Base-by-base conservation (phyloP, 345 rosid genomes). In the Erysimum cheiranthoides region DNA sequence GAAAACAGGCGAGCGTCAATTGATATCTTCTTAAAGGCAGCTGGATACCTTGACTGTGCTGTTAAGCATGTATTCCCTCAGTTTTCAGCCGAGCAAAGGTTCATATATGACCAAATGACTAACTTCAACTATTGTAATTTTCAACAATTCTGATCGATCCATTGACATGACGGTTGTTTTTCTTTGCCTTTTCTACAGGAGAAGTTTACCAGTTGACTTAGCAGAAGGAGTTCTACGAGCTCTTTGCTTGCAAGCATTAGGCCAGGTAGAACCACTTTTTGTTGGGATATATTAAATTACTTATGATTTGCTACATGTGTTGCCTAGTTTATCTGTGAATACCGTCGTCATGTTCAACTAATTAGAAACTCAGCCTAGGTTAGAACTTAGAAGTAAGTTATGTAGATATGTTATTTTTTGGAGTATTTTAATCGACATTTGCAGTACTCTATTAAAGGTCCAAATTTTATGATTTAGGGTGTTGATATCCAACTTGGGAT, bases 401-500 rank as follows among this genome's bases (percentile, higher is more conserved):
- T 47, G 32, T 27, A 27, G 66, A 27, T 34, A 42, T 12, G 6
- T 74, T 17, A 27, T 12, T 12, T 39, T 59, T 25, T n/a, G n/a
- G 58, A 54, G 39, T 52, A 14, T 31, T 43, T 14, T 58, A 11
- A 47, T 58, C 28, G 52, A 59, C 27, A 52, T 68, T 52, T 32
- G 52, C 8, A n/a, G 21, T 4, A 35, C 40, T 67, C 16, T 32
- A 2, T 54, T 52, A 13, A 52, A 27, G 30, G 38, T 52, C 4
- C 21, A n/a, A 35, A 2, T 10, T 67, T 67, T 68, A 30, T 54
- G 52, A 53, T 54, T 46, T 87, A 96, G 99, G 86, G 92, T 84
- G 92, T 86, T 70, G 98, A 96, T 77, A 89, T 96, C 81, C 99
- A 96, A 80, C 97, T 96, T n/a, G 99, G 99, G 70, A 86, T 93